Evolutionary conservation across 2,329 filamentous ascomycete species (phyloP), one percentile per base, ranked within the genome.

Genomic region (Ustilaginoidea virens): DNA sequence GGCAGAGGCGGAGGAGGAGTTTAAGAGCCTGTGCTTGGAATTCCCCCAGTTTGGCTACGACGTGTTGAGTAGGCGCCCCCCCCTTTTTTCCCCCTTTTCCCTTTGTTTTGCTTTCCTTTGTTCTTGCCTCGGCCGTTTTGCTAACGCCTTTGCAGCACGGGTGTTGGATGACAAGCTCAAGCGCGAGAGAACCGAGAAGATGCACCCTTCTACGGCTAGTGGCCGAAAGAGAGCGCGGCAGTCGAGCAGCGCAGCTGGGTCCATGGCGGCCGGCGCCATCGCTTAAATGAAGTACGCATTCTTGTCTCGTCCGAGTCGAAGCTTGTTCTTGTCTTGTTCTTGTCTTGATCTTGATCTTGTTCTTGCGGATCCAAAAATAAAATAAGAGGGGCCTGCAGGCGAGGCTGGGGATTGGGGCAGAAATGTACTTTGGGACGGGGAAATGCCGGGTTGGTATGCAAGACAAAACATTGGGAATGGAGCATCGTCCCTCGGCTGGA

Each of bases 11-110:
- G 82, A 92, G 53, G 67, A 71, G 5, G 81, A 92, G 55, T 93
- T 93, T 68, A 74, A 76, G 50, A 53, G 66, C 25, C 71, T 93
- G 54, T 93, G 86, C 57, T 58, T 93, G 49, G 80, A 93, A 56
- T 85, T 76, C 49, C 86, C 86, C 12, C 79, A 92, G 48, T 94
- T 94, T 49, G 80, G 80, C 46, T 94, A 86, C 59, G 86, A 94
- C 52, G 80, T 96, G 32, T 69, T 94, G 35, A 85, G 73, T 82
- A 61, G 40, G 66, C 59, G 31, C 15, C 6, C 28, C 17, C 29
- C 13, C 15, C 10, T 14, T n/a, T 16, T 25, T 7, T 23, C 17
- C 27, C n/a, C 16, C 11, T 17, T 23, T 8, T 29, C 7, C 23
- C 20, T 10, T 24, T n/a, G 21, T 10, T 27, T 11, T 28, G 9